These are phyloP conservation scores for Polygonum maritimum DNA, from an alignment of 148 eudicot genomes.

Conservation along the genomic window DNA sequence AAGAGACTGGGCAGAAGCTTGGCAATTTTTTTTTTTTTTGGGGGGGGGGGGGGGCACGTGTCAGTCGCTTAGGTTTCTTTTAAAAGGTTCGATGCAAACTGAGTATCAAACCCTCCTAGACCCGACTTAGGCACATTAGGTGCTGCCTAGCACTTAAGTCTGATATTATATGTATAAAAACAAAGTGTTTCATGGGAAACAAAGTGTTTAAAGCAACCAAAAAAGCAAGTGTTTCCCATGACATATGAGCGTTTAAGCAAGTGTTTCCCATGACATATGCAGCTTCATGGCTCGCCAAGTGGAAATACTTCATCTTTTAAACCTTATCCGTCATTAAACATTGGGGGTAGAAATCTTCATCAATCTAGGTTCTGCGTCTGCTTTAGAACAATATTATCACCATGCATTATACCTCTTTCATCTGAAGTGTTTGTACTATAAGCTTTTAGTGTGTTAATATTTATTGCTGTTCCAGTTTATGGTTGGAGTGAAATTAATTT, in stretches of 20 bases:
- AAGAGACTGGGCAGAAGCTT: no score
- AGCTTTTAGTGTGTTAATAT: not conserved
- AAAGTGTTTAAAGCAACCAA: no score
- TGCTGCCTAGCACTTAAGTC: no score
- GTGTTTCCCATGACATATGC: not conserved
- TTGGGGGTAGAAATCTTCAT: not conserved
- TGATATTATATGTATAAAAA: not conserved
- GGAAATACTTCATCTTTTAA: not conserved
- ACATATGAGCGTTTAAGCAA: not conserved
- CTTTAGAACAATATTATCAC: not conserved
- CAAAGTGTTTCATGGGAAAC: no score
- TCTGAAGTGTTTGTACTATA: not conserved
- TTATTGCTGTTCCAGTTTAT: not conserved
- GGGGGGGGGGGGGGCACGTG: no score
- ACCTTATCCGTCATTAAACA: not conserved
- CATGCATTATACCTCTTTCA: not conserved
- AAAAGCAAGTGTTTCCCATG: no score
- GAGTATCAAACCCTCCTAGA: no score
- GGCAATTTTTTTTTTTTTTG: no score
- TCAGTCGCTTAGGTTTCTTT: no score
- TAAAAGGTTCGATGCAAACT: no score
- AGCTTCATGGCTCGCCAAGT: not conserved
- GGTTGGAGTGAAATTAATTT: not conserved
- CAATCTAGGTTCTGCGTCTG: not conserved
- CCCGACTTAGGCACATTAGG: no score